Evolutionary conservation across 345 rosid genomes (phyloP), one percentile per base, ranked within the genome.

Genomic region (Heritiera littoralis): DNA sequence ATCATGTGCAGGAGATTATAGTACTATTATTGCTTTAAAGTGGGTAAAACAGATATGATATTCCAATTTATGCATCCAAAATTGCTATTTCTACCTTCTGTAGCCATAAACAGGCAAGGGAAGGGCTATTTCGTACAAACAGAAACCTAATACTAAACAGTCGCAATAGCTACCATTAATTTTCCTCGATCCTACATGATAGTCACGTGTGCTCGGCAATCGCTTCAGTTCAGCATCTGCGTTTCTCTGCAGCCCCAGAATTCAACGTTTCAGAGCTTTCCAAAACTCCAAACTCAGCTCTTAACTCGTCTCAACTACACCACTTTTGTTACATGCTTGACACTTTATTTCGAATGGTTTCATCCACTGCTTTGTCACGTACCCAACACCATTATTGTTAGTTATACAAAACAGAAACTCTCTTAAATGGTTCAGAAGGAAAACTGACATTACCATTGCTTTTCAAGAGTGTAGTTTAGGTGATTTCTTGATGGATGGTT

Each of bases 121-220:
- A 56, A 2, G 61, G 61, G 30, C 4, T n/a, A 20, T 20, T 58
- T 58, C 20, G 12, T 58, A 20, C 63, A 1, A 58, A 58, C 32
- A 58, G 0, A 2, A 56, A 58, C 30, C 12, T 18, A 58, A 58
- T 9, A 55, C 59, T 55, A 56, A 59, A 59, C 6, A 41, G 43
- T 41, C 4, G 38, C 3, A 60, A 15, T 9, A 28, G 35, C 32
- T 49, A 28, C 15, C 65, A 20, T 61, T 61, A 6, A 11, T 28
- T 58, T 61, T 28, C 30, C 52, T n/a, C 7, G 32, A 14, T 20
- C 58, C 6, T 71, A 78, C 66, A 46, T 72, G 80, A 72, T 69
- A 78, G 77, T 83, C 87, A 85, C 87, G 85, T 85, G 87, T 52
- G 82, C 28, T 72, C 84, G 82, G 85, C 81, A 80, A 41, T 58